Percentiles rank a stretch among this genome's conserved stretches.
These are phyloP conservation scores for Brassica cretica DNA, from an alignment of 345 rosid species.

Conservation along the genomic window DNA sequence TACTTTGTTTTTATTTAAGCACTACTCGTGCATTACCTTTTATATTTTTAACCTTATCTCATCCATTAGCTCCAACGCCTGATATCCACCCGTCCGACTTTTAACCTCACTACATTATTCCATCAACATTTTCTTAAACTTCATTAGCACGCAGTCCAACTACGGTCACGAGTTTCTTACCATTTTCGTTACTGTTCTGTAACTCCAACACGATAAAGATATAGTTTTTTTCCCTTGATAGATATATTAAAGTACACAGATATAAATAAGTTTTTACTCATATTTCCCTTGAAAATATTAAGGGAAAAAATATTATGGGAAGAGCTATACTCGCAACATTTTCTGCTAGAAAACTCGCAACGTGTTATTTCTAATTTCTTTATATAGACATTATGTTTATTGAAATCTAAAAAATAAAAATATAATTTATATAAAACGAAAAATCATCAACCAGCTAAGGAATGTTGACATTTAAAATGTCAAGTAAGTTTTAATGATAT, in stretches of 20 bases:
- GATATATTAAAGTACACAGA: not conserved
- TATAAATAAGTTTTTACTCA: not conserved
- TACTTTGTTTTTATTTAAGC: conserved; percentile 22
- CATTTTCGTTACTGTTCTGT: not conserved
- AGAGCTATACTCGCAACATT: not conserved
- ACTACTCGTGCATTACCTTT: conserved; percentile 37
- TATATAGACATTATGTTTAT: not conserved
- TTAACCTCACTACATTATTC: conserved; percentile 14
- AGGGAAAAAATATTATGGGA: not conserved
- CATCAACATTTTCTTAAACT: not conserved
- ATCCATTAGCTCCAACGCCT: conserved; percentile 20
- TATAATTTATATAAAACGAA: not conserved
- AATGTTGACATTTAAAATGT: not conserved
- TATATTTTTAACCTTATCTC: conserved; percentile 18
- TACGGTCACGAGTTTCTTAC: conserved; percentile 14
- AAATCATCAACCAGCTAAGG: not conserved
- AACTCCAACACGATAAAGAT: not conserved
- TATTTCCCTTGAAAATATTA: not conserved
- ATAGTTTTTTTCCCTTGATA: not conserved
- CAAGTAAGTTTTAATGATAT: not conserved
- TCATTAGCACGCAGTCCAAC: conserved; percentile 4
- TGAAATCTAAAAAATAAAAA: not conserved
- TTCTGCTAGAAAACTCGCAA: no score
- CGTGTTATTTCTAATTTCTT: not conserved
- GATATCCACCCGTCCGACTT: conserved; percentile 28